Evolutionary conservation across 2,329 filamentous ascomycete species (phyloP).

Genomic region (Trichophyton verrucosum): DNA sequence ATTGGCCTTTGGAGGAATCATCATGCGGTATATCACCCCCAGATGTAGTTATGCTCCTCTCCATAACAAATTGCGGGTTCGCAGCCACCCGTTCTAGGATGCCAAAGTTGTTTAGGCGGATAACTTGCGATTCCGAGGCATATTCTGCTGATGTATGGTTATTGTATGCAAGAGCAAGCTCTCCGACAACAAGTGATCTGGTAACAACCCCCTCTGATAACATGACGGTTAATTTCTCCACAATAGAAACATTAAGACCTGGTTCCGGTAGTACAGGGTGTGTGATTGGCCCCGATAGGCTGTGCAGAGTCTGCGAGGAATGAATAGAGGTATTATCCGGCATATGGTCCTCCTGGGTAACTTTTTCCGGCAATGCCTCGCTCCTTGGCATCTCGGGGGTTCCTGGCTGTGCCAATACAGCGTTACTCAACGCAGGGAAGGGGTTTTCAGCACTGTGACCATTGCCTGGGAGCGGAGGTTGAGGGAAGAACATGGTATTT

Average conservation of each 20-base stretch:
- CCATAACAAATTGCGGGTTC: conserved; percentile 79
- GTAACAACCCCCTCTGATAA: conserved; percentile 64
- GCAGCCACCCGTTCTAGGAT: conserved; percentile 85
- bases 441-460: conserved; percentile 10
- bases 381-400: conserved; percentile 24
- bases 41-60: conserved; percentile 30
- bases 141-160: conserved; percentile 22
- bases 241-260: conserved; percentile 75
- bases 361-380: conserved; percentile 38
- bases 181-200: conserved; percentile 65
- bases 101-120: conserved; percentile 78
- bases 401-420: conserved; percentile 18
- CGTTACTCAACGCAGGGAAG: conserved; percentile 10
- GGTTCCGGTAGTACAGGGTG: conserved; percentile 71
- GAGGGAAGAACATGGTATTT: conserved; percentile 74
- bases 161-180: conserved; percentile 80
- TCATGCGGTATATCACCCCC: conserved; percentile 27
- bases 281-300: conserved; percentile 53
- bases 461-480: conserved; percentile 27
- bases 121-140: conserved; percentile 43
- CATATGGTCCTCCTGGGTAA: conserved; percentile 51
- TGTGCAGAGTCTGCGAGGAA: conserved; percentile 68
- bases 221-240: conserved; percentile 78
- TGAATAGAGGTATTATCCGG: conserved; percentile 88
- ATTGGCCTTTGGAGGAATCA: conserved; percentile 58